These are phyloP conservation scores for Pseudocercospora cruenta DNA, from an alignment of 2,329 filamentous ascomycete species.

Conservation along the genomic window DNA sequence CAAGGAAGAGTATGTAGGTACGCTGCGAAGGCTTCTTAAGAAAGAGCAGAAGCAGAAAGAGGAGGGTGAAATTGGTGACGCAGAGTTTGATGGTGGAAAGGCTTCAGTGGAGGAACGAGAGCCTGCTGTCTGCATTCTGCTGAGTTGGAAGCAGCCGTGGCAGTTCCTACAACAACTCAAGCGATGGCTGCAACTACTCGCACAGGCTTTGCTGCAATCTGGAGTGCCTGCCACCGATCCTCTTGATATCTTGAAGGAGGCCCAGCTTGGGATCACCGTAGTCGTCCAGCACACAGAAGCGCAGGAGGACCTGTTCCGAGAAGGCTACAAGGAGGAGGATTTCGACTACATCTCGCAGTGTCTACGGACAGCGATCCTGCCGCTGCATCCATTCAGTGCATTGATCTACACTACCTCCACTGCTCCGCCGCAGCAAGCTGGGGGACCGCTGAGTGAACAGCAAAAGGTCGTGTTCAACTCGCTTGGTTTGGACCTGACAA, in stretches of 20 bases:
- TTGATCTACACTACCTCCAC: conserved; percentile 45
- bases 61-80: conserved; percentile 18
- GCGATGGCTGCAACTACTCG: conserved; percentile 83
- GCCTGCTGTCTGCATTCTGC: conserved; percentile 71
- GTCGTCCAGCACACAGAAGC: conserved; percentile 96
- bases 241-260: conserved; percentile 83
- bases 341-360: conserved; percentile 97
- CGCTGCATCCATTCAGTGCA: conserved; percentile 63
- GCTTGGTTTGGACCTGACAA: conserved; percentile 57
- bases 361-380: conserved; percentile 83
- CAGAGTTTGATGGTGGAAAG: conserved; percentile 11
- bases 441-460: conserved; percentile 34
- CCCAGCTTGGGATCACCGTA: conserved; percentile 86
- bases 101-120: conserved; percentile 10
- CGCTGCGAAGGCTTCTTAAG: conserved; percentile 32
- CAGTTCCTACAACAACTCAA: conserved; percentile 86
- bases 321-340: conserved; percentile 92
- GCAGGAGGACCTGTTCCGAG: conserved; percentile 87
- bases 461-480: conserved; percentile 86
- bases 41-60: conserved; percentile 22
- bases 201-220: conserved; percentile 75
- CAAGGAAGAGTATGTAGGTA: conserved; percentile 35
- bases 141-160: conserved; percentile 96
- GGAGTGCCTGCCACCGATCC: conserved; percentile 60
- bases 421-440: conserved; percentile 40